These are phyloP conservation scores for Coniochaeta sp. DNA, from an alignment of 2,329 filamentous ascomycete genomes.

Conservation along the genomic window DNA sequence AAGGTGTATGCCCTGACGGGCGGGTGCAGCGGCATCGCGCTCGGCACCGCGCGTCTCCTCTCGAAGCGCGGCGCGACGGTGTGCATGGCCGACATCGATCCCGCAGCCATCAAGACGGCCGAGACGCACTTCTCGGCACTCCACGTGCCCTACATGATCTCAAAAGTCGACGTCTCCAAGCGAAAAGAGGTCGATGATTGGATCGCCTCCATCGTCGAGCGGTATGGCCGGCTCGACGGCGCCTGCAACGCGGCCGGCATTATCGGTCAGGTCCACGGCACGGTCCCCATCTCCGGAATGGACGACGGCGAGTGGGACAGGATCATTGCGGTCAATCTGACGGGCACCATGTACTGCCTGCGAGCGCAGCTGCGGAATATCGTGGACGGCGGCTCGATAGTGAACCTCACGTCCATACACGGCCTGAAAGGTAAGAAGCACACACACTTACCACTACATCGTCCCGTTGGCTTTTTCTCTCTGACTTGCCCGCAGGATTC, in stretches of 20 bases:
- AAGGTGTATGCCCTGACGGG: conserved; percentile 11
- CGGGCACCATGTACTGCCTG: conserved; percentile 43
- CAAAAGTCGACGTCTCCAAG: conserved; percentile 41
- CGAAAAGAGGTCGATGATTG: conserved; percentile 41
- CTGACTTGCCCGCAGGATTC: conserved; percentile 32
- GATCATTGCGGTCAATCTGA: conserved; percentile 41
- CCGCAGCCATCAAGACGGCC: conserved; percentile 19
- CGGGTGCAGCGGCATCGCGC: conserved; percentile 28
- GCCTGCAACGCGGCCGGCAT: conserved; percentile 50
- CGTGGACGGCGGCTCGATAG: conserved; percentile 46
- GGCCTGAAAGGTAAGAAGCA: conserved; percentile 30
- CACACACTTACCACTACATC: too few relatives aligned
- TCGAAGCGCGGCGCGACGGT: too few relatives aligned
- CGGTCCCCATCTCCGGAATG: conserved; percentile 31
- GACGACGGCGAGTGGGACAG: conserved; percentile 41
- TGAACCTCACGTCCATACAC: conserved; percentile 48
- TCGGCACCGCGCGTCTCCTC: conserved; percentile 31
- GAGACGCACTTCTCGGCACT: conserved; percentile 21
- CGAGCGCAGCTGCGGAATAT: conserved; percentile 37
- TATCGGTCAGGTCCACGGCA: conserved; percentile 35
- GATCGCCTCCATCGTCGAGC: conserved; percentile 36
- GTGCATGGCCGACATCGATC: conserved; percentile 31
- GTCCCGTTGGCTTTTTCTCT: too few relatives aligned
- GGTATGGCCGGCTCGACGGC: conserved; percentile 44
- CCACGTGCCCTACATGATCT: conserved; percentile 21